A percentile compares a stretch with the other conserved stretches of the same genome.
Evolutionary conservation across 441 rosid species (phyloP).

Genomic region (Corymbia calophylla): DNA sequence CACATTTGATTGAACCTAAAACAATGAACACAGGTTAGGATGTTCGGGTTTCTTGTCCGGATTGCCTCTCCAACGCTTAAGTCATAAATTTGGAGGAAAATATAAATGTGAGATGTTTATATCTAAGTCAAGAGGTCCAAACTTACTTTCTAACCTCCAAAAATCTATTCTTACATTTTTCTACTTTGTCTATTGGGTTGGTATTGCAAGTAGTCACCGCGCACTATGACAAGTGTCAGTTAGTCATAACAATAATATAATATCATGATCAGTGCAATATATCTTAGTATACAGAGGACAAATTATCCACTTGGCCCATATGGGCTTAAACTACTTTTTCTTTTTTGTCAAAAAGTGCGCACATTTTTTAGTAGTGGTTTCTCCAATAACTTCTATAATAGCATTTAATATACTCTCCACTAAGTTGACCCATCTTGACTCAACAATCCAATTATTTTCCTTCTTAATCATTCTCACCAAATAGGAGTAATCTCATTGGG

Average conservation of each 20-base stretch:
- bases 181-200: background rate
- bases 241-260: too few relatives aligned
- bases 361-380: too few relatives aligned
- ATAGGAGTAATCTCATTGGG: background rate
- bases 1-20: background rate
- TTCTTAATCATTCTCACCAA: background rate
- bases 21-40: background rate
- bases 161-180: too few relatives aligned
- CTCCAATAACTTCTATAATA: rapidly evolving
- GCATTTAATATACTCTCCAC: rapidly evolving
- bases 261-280: rapidly evolving
- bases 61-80: background rate
- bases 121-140: too few relatives aligned
- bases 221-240: rapidly evolving
- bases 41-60: background rate
- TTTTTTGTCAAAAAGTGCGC: too few relatives aligned
- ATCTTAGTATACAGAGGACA: too few relatives aligned
- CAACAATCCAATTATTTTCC: background rate
- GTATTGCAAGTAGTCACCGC: too few relatives aligned
- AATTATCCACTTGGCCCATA: rapidly evolving
- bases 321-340: too few relatives aligned
- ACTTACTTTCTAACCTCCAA: rapidly evolving
- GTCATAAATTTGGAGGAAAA: background rate
- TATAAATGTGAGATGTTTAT: background rate
- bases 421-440: rapidly evolving